Base-by-base conservation (phyloP, 2,329 filamentous ascomycete species). In the Pyrenochaeta sp. region DNA sequence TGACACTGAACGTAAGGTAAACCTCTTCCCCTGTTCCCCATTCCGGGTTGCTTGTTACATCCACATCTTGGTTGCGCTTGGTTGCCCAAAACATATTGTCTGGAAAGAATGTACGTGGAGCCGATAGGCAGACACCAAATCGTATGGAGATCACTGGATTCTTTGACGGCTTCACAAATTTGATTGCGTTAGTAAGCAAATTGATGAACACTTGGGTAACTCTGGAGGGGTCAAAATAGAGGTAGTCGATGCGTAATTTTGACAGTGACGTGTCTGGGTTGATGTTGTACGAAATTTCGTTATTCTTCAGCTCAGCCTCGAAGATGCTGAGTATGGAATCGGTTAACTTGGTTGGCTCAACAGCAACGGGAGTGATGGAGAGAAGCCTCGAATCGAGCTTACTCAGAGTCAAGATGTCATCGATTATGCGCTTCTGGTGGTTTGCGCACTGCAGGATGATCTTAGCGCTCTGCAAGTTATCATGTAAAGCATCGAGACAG, bases 201-300 rank as follows among this genome's bases (percentile, higher is more conserved):
- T 92, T 93, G 7, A 87, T 90, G 31, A 93, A 83, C 45, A 96
- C 90, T 61, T 96, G 91, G 0, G 75, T 68, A 7, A 77, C 56
- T 15, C 74, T 64, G 22, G 67, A 73, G 0, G 73, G 71, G 44
- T 77, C 75, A 0, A 77, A 52, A 14, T 72, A 61, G 3, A 77
- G 59, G 45, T 71, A 65, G 14, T 73, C 68, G 8, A 76, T 61
- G 3, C 52, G 52, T 6, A 76, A 51, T 4, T 66, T 47, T 3
- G 57, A 28, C 22, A 75, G 65, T 0, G 73, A 73, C 2, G 57
- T 47, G 24, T 76, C 72, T 3, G 72, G 55, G n/a, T 53, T 41
- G 6, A 73, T 49, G 7, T 38, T 53, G 20, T 63, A 65, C 3
- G 54, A 40, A 19, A 72, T 68, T 6, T 65, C 55, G 15, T 60